Evolutionary conservation across 768 basidiomycete genomes (phyloP).

Genomic region (Hydnum rufescens): DNA sequence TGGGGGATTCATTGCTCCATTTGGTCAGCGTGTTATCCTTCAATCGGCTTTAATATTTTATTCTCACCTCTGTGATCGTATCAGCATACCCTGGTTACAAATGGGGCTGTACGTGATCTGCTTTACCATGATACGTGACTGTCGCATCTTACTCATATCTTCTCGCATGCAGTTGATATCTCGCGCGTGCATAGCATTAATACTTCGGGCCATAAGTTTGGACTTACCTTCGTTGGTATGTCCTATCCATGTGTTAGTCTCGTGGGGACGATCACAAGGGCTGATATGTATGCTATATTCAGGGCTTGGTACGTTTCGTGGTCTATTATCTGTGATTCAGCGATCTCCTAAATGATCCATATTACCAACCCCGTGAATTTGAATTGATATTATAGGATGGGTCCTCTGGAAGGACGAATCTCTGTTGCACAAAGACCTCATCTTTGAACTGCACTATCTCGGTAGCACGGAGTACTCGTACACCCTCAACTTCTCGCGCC

Average conservation of each 20-base stretch:
- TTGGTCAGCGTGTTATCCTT: slow-evolving; percentile 16
- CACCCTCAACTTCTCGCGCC: slow-evolving; percentile 40
- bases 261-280: background rate
- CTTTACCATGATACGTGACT: background rate
- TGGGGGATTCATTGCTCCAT: slow-evolving; percentile 44
- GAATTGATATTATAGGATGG: slow-evolving; percentile 33
- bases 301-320: background rate
- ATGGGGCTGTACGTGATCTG: slow-evolving; percentile 25
- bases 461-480: slow-evolving; percentile 55
- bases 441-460: slow-evolving; percentile 36
- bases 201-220: slow-evolving; percentile 36
- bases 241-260: background rate
- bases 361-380: too few species aligned
- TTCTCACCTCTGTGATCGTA: background rate
- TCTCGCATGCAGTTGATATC: slow-evolving; percentile 21
- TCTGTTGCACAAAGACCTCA: slow-evolving; percentile 45
- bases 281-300: background rate
- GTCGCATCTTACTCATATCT: background rate
- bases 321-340: background rate
- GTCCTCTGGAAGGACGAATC: slow-evolving; percentile 39
- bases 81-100: slow-evolving; percentile 28
- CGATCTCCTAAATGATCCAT: too few species aligned
- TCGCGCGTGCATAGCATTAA: slow-evolving; percentile 45
- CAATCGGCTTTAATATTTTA: too few species aligned
- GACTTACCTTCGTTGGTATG: slow-evolving; percentile 31